phyloP scores from a whole-genome alignment of 371 early-diverging fungal genomes.

The Mortierella polycephala region DNA sequence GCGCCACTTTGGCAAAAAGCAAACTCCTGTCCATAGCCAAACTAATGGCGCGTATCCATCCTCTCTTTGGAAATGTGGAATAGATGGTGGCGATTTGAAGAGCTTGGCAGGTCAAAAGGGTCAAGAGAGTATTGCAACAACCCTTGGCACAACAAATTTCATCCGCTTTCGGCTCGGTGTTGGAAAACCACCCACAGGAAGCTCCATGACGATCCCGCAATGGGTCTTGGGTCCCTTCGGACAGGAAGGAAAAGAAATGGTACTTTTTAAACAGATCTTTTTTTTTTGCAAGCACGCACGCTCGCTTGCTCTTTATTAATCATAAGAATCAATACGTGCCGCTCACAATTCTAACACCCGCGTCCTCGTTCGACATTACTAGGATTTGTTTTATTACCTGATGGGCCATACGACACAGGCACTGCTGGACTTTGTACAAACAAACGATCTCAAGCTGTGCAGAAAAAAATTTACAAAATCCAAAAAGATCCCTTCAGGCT shows the following conservation, averaged over 20 bases:
- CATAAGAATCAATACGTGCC: not conserved
- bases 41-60: no score
- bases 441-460: slow-evolving; percentile 57
- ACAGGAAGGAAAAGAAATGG: slow-evolving; percentile 63
- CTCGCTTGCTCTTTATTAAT: no score
- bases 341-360: not conserved
- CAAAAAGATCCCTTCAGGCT: slow-evolving; percentile 58
- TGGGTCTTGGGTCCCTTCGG: slow-evolving; percentile 58
- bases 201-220: slow-evolving; percentile 51
- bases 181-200: slow-evolving; percentile 49
- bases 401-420: slow-evolving; percentile 61
- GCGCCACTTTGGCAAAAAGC: not conserved
- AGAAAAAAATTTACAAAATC: slow-evolving; percentile 61
- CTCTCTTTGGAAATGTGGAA: no score
- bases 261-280: slow-evolving; percentile 6
- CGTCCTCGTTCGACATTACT: not conserved
- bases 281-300: no score
- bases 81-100: slow-evolving; percentile 58
- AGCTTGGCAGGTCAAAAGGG: slow-evolving; percentile 63
- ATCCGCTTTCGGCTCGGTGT: slow-evolving; percentile 59
- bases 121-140: slow-evolving; percentile 57
- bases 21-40: not conserved
- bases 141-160: slow-evolving; percentile 57
- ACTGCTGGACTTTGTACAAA: slow-evolving; percentile 57
- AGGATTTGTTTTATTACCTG: slow-evolving; percentile 61